Evolutionary conservation across 495 filamentous ascomycete species (phyloP), one percentile per base, ranked within the genome.

Genomic region (Trichoderma reesei): DNA sequence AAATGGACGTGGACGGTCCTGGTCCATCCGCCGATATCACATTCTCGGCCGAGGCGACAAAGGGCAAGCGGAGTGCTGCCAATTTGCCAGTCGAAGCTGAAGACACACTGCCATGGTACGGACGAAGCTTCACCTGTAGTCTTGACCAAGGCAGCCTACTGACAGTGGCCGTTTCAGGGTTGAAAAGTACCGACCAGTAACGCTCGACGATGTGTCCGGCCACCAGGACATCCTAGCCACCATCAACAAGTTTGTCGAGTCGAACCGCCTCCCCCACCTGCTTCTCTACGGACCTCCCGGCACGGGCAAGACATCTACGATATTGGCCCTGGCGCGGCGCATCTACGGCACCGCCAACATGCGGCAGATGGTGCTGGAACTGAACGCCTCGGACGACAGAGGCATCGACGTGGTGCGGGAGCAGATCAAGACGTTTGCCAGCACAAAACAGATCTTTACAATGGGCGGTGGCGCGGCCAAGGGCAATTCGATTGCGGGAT

Each of bases 341-440:
- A 99, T 99, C 72, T 99, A 98, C 68, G 94, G 94, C 42, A 75
- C 76, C 63, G 89, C 89, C 65, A 98, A 97, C 73, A 88, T 98
- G 86, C 86, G 92, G 33, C 94, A 98, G 73, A 97, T 98, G 90
- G 95, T 98, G 59, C 82, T 98, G 6, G 94, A 98, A 72, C 83
- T 98, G 64, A 98, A 98, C 74, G 94, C 94, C 41, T 95, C 90
- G 66, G 94, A 98, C 70, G 94, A 98, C 71, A 83, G 94, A 77
- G 94, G 94, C 70, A 99, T 99, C 76, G 95, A 99, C 67, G 94
- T 99, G 5, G 94, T 99, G 54, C 85, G 93, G 65, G 95, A 99
- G 75, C 95, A 98, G 74, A 98, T 99, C 80, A 98, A 97, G 79
- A 99, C 95, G 1, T 99, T 98, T 75, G 92, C 91, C 36, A 95